Evolutionary conservation across 2,329 filamentous ascomycete species (phyloP).

Genomic region (Rachicladosporium sp.): DNA sequence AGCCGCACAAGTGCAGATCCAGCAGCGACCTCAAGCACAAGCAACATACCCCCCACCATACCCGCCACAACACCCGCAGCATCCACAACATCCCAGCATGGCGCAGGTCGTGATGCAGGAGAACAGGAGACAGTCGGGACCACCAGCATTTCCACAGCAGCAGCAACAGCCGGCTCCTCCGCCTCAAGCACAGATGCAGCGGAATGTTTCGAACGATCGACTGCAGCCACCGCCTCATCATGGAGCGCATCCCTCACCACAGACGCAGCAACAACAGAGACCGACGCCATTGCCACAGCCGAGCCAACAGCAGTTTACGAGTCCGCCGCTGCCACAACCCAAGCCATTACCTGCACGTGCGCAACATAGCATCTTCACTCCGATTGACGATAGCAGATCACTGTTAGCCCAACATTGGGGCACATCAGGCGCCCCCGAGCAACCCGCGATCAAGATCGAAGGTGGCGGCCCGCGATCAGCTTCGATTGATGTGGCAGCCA

Average conservation of each 20-base stretch:
- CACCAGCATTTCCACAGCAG: slow-evolving; percentile 52
- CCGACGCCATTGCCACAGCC: slow-evolving; percentile 38
- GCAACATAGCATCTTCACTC: slow-evolving; percentile 91
- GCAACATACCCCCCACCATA: slow-evolving; percentile 19
- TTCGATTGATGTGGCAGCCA: slow-evolving; percentile 50
- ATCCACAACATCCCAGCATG: slow-evolving; percentile 30
- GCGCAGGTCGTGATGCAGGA: slow-evolving; percentile 67
- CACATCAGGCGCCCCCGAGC: slow-evolving; percentile 41
- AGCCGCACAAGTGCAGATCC: slow-evolving; percentile 40
- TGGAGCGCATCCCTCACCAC: slow-evolving; percentile 25
- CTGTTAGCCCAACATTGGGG: slow-evolving; percentile 70
- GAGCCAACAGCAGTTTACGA: slow-evolving; percentile 38
- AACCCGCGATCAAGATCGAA: slow-evolving; percentile 30
- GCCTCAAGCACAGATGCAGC: slow-evolving; percentile 22
- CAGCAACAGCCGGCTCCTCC: slow-evolving; percentile 29
- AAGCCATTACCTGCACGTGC: slow-evolving; percentile 46
- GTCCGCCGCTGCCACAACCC: slow-evolving; percentile 45
- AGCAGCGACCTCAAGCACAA: slow-evolving; percentile 20
- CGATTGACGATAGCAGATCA: slow-evolving; percentile 85
- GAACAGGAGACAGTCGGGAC: slow-evolving; percentile 59
- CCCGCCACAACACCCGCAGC: slow-evolving; percentile 12
- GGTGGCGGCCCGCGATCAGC: slow-evolving; percentile 41
- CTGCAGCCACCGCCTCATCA: slow-evolving; percentile 14
- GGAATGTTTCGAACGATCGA: slow-evolving; percentile 11
- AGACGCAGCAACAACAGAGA: slow-evolving; percentile 17